phyloP scores from a whole-genome alignment of 306 rosid genomes.

The Vigna mungo region DNA sequence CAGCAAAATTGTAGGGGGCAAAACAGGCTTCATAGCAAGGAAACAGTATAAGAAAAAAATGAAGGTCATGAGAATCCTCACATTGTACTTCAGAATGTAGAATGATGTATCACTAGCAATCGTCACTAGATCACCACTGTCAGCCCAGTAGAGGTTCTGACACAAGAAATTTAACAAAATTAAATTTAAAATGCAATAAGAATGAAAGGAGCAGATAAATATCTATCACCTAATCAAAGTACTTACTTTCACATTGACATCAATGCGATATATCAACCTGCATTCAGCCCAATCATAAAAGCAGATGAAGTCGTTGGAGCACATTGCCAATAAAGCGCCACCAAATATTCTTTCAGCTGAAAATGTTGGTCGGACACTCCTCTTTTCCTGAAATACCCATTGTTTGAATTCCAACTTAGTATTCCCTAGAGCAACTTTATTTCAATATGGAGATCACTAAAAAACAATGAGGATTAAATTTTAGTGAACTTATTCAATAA shows the following conservation, averaged over 20 bases:
- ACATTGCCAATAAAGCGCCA: constrained; percentile 90
- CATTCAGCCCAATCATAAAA: constrained; percentile 98
- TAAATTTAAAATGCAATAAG: constrained; percentile 17
- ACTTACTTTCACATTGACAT: constrained; percentile 92
- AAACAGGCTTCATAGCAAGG: not conserved
- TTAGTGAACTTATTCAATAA: constrained; percentile 20
- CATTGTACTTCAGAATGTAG: constrained; percentile 96
- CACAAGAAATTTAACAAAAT: constrained; percentile 26
- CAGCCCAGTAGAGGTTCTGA: constrained; percentile 99
- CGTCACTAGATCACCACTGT: constrained; percentile 94
- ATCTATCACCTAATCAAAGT: constrained; percentile 40
- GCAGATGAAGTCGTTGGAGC: constrained; percentile 98
- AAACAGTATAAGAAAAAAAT: constrained; percentile 13
- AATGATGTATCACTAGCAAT: constrained; percentile 91
- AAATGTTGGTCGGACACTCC: constrained; percentile 92
- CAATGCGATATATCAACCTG: constrained; percentile 92
- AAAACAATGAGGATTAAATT: constrained; percentile 6
- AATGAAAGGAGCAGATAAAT: constrained; percentile 30
- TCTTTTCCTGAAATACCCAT: constrained; percentile 78
- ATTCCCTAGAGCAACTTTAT: constrained; percentile 1
- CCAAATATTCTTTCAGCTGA: constrained; percentile 88
- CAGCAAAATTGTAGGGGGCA: constrained; percentile 2
- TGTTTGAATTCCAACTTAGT: constrained; percentile 37
- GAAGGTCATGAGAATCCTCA: constrained; percentile 56
- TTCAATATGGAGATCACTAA: constrained; percentile 3